A percentile compares a stretch with the other conserved stretches of the same genome.
Conservation (phyloP, 768 basidiomycete genomes). For the Thelephora aurantiotincta region DNA sequence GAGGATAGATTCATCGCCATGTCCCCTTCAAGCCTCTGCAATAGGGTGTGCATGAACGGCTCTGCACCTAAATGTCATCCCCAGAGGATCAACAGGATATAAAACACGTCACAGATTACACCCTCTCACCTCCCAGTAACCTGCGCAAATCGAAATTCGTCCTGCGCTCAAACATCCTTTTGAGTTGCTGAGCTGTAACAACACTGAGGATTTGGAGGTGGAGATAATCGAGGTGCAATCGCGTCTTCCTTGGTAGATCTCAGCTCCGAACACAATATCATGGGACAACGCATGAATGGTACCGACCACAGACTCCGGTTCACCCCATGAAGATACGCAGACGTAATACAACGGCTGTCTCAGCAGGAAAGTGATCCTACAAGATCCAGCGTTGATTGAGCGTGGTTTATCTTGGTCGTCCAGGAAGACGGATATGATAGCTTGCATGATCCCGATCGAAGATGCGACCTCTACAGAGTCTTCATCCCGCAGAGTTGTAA, state of each 20-base stretch:
- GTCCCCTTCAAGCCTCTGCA: conserved; percentile 60
- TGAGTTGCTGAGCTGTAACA: conserved; percentile 73
- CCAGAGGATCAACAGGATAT: background rate
- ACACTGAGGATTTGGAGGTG: conserved; percentile 89
- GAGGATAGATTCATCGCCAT: conserved; percentile 74
- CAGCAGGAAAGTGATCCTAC: conserved; percentile 75
- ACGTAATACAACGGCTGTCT: conserved; percentile 86
- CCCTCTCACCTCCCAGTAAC: conserved; percentile 38
- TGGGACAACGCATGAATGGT: background rate
- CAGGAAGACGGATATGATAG: conserved; percentile 88
- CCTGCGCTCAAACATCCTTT: conserved; percentile 73
- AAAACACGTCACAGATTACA: background rate
- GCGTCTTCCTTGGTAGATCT: conserved; percentile 61
- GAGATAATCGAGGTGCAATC: conserved; percentile 88
- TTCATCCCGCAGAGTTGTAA: conserved; percentile 45
- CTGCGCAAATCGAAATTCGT: conserved; percentile 86
- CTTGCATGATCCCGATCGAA: conserved; percentile 86
- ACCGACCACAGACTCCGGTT: conserved; percentile 91
- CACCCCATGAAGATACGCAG: conserved; percentile 84
- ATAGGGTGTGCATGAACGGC: conserved; percentile 58
- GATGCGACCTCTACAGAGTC: conserved; percentile 59
- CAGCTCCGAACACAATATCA: conserved; percentile 11
- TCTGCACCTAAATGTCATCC: conserved; percentile 51
- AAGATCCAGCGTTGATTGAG: conserved; percentile 71
- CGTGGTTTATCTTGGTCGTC: conserved; percentile 82